phyloP scores from a whole-genome alignment of 768 basidiomycete species.

The Botryobasidium botryosum region DNA sequence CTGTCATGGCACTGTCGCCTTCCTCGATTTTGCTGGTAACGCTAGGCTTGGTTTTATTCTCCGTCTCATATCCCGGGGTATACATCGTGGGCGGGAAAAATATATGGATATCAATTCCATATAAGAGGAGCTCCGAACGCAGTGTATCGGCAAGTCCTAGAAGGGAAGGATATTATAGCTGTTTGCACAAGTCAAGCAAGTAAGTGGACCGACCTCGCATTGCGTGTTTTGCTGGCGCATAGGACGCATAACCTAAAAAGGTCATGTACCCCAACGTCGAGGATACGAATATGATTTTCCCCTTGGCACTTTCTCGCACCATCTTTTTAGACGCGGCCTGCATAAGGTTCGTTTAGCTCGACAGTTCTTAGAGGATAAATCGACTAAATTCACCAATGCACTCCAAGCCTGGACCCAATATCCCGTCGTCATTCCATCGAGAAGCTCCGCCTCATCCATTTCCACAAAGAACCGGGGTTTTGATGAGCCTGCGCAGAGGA shows the following conservation, averaged over 20 bases:
- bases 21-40: slow-evolving; percentile 65
- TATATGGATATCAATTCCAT: slow-evolving; percentile 61
- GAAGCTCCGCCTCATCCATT: slow-evolving; percentile 39
- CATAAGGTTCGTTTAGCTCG: background rate
- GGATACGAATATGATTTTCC: slow-evolving; percentile 61
- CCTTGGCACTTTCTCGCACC: slow-evolving; percentile 34
- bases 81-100: slow-evolving; percentile 73
- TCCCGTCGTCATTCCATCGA: slow-evolving; percentile 36
- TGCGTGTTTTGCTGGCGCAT: slow-evolving; percentile 75
- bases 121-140: slow-evolving; percentile 60
- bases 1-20: slow-evolving; percentile 41
- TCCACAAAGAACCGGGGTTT: slow-evolving; percentile 65
- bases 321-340: slow-evolving; percentile 55
- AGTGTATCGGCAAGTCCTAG: slow-evolving; percentile 71
- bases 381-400: slow-evolving; percentile 28
- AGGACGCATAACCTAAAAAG: slow-evolving; percentile 62
- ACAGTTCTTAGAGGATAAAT: background rate
- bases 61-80: slow-evolving; percentile 57
- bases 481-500: slow-evolving; percentile 61
- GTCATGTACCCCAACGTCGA: slow-evolving; percentile 55
- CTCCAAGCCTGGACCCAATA: slow-evolving; percentile 42
- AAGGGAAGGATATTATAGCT: background rate
- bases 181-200: background rate
- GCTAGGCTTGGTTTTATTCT: slow-evolving; percentile 60
- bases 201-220: slow-evolving; percentile 45